Base-by-base conservation (phyloP, 345 rosid species). In the Raphanus raphanistrum region DNA sequence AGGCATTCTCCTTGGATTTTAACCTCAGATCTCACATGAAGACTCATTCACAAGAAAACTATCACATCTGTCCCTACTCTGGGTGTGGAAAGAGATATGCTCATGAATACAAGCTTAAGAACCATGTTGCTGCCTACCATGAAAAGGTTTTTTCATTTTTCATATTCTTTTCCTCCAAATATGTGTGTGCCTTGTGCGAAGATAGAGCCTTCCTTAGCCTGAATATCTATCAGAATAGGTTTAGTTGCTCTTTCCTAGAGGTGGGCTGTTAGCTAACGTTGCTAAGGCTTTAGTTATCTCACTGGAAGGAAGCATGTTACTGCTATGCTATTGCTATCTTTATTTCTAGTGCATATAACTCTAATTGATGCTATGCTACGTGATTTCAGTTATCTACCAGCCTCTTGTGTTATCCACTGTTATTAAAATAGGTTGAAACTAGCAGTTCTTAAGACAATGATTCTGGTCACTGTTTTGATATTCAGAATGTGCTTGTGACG, bases 51-150 rank as follows among this genome's bases (percentile, higher is more conserved):
- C 99, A 92, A 81, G 99, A 95, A 83, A 95, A 92, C 79, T 92
- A 95, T 81, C 98, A 95, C 80, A 83, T 90, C 82, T 95, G 99
- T 75, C 99, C 98, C 8, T 91, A 83, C 72, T 76, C 85, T 21
- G 98, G 92, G 32, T 95, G 98, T 84, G 99, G 96, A 76, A 95
- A 95, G 92, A 84, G 98, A 91, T 92, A 92, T 74, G 99, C 99
- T 77, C 98, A 95, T 59, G 99, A 95, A 70, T 95, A 95, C 90
- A 92, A 95, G 89, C 85, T 95, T 11, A 91, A 89, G 84, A 95
- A 92, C 85, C 99, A 95, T 69, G 78, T 95, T 62, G 25, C 87
- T 71, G 82, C 96, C 25, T 92, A 88, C 64, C 99, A 92, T 82
- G 98, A 88, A 79, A 94, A 89, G 94, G 98, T 89, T 45, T 59